Evolutionary conservation across 2,329 filamentous ascomycete species (phyloP), one percentile per base, ranked within the genome.

Genomic region (Aquanectria penicillioides): DNA sequence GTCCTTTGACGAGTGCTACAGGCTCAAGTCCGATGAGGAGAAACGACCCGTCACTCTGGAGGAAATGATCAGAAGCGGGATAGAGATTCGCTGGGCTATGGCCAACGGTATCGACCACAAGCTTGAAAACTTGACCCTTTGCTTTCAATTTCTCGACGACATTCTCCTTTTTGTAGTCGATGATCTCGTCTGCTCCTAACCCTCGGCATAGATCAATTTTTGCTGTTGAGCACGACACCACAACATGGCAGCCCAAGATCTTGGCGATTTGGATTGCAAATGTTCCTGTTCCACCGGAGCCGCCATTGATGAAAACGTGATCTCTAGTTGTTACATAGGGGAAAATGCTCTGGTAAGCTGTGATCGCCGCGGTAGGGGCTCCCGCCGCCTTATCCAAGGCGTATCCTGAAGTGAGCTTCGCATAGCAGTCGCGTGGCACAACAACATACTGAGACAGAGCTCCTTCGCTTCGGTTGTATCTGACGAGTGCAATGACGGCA

Each of bases 251-350:
- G 0, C 87, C 87, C 3, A 87, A 63, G 0, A 78, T 74, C 68
- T 90, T 90, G 6, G 86, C 88, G 20, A 90, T 81, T 68, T 91
- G 89, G 40, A 91, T 85, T 0, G 79, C 83, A 59, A 81, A 89
- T 0, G 82, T 80, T 2, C 89, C 89, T 1, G 80, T 82, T 1
- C 88, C 89, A 1, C 89, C 88, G 0, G 83, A 86, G 0, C 87
- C 86, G 4, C 86, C 87, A 56, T 90, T 90, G 69, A 90, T 83
- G 57, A 90, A 86, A 8, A 91, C 78, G 65, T 80, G 83, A 48
- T 84, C 80, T 15, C 85, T 85, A 2, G 72, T 59, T 48, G 78
- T 77, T 51, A 83, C 78, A 55, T 80, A 73, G 2, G 78, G 78
- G 31, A 82, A 71, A 28, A 85, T 76, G 36, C 72, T 71, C 68